Base-by-base conservation (phyloP, 768 basidiomycete genomes). In the Tricholoma hemisulphureum region DNA sequence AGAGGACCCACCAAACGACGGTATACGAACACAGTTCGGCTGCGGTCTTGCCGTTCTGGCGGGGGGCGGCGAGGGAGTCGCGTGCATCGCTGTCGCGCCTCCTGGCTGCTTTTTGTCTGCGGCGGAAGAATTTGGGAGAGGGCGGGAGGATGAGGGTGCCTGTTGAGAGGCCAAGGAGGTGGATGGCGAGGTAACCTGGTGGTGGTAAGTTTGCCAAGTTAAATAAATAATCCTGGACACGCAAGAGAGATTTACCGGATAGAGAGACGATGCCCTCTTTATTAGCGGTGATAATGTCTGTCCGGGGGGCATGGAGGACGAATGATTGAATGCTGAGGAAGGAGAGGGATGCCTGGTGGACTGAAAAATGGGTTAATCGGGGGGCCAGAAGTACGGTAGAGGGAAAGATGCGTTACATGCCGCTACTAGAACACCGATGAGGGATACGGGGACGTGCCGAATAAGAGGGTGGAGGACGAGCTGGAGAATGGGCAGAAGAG, bases 261-360 rank as follows among this genome's bases (percentile, higher is more conserved):
- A 96, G 77, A 1, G 91, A 94, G 29, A 89, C 78, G 20, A 99
- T 67, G 0, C 97, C 97, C 70, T 99, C 97, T 67, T 97, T 97
- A 76, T 99, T 98, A 18, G 84, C 81, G 31, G 83, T 85, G 31
- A 98, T 62, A 3, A 95, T 48, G 31, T 80, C 78, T 9, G 72
- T 75, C 7, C 96, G 84, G 2, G 85, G 82, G 0, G 84, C 82
- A 1, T 82, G 67, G 24, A 96, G 77, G 4, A 91, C 81, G 73
- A 86, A 93, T 0, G 72, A 48, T 65, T 87, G 80, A 6, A 95
- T 70, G 1, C 82, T 78, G 6, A 79, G 72, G 8, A 67, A 66
- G 2, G 85, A 83, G 6, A 98, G 77, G 0, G 79, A 64, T 6
- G 83, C 49, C 69, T 97, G 90, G 51, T 98, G 94, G 1, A 73